Percentiles rank a stretch among this genome's conserved stretches.
These are phyloP conservation scores for Pestalotiopsis sp. DNA, from an alignment of 2,329 filamentous ascomycete genomes.

Conservation along the genomic window DNA sequence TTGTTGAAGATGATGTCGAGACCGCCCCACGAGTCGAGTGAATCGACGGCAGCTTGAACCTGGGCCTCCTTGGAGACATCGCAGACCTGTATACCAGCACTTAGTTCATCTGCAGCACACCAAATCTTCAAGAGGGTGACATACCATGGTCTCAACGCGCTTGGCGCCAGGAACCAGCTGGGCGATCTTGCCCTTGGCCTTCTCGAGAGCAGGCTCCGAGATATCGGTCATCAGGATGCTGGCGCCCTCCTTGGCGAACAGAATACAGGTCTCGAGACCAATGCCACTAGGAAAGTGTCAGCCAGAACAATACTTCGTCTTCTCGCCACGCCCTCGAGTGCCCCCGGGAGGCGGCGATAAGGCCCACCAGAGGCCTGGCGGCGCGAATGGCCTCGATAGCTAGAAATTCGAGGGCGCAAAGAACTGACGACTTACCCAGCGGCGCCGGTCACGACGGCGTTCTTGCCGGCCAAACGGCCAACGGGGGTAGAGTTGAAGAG, in stretches of 20 bases:
- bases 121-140: conserved; percentile 8
- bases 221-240: conserved; percentile 85
- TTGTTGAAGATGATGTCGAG: conserved; percentile 97
- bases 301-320: not conserved
- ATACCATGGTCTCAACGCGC: conserved; percentile 60
- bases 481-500: conserved; percentile 22
- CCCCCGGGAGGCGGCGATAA: not conserved
- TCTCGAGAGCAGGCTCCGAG: conserved; percentile 74
- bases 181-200: conserved; percentile 73
- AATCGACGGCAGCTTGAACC: conserved; percentile 72
- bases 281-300: conserved; percentile 65
- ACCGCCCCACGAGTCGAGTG: conserved; percentile 81
- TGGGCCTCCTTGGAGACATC: conserved; percentile 87
- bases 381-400: not conserved
- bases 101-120: not conserved
- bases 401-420: not conserved
- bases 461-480: conserved; percentile 60
- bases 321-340: not conserved
- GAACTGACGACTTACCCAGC: conserved; percentile 64
- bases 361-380: not conserved
- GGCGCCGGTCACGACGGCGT: conserved; percentile 77
- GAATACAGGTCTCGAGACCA: conserved; percentile 86
- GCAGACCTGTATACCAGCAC: conserved; percentile 41
- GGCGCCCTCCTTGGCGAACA: conserved; percentile 87
- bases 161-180: conserved; percentile 64